phyloP scores from a whole-genome alignment of 208 protist genomes.

The Jaenimonas drosophilae region DNA sequence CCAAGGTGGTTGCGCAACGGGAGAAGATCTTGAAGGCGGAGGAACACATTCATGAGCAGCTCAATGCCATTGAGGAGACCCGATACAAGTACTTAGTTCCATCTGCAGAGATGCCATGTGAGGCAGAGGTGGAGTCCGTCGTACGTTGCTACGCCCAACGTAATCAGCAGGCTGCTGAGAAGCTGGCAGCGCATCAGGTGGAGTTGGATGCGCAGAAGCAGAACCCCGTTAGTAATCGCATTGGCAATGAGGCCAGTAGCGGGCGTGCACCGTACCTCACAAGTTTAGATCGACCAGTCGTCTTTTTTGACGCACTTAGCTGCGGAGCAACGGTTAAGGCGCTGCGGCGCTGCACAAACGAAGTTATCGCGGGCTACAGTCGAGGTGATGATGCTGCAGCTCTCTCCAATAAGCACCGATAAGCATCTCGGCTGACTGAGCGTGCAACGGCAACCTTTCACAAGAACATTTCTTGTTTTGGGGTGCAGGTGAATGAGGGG shows the following conservation, averaged over 20 bases:
- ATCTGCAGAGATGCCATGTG: conserved; percentile 39
- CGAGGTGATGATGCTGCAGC: neutral
- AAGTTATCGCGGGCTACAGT: conserved; percentile 31
- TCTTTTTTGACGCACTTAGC: conserved; percentile 25
- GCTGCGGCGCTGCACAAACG: conserved; percentile 27
- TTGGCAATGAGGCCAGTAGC: no score
- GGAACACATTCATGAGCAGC: conserved; percentile 38
- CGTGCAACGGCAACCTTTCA: no score
- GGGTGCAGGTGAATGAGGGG: no score
- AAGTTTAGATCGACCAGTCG: conserved; percentile 5
- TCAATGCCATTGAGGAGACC: conserved; percentile 69
- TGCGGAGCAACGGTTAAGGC: conserved; percentile 37
- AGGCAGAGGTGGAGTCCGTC: conserved; percentile 43
- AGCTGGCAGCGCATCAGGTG: conserved; percentile 2
- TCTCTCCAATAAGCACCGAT: no score
- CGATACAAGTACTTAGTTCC: conserved; percentile 59
- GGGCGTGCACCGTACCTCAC: neutral
- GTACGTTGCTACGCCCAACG: conserved; percentile 40
- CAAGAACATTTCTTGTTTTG: no score
- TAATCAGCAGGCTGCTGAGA: neutral
- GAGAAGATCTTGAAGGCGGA: conserved; percentile 47
- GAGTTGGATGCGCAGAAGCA: neutral
- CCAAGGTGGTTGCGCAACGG: conserved; percentile 39
- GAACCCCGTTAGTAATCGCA: no score
- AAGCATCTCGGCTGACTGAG: no score